Conservation (phyloP, 2,329 filamentous ascomycete genomes). For the Graphilbum fragrans region DNA sequence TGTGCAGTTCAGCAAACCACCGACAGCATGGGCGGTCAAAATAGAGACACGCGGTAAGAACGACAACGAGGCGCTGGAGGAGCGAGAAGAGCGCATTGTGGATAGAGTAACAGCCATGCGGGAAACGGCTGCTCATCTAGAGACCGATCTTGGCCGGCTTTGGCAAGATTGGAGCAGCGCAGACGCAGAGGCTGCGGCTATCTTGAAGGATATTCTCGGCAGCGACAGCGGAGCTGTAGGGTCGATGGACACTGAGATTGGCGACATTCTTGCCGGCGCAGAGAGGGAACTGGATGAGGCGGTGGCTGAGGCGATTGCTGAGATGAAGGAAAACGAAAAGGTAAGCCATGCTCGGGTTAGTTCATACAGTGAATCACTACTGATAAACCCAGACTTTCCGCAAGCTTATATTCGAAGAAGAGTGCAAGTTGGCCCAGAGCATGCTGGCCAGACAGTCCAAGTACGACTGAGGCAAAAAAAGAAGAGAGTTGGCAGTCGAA, state of each 20-base stretch:
- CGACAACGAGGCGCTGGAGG: background rate
- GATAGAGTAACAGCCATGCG: slow-evolving; percentile 7
- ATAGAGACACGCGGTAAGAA: slow-evolving; percentile 4
- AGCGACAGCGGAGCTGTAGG: background rate
- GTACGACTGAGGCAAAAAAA: slow-evolving; percentile 7
- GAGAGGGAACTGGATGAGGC: slow-evolving; percentile 4
- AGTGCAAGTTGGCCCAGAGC: slow-evolving; percentile 11
- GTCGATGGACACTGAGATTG: background rate
- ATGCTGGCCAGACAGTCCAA: slow-evolving; percentile 11
- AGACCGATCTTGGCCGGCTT: slow-evolving; percentile 7
- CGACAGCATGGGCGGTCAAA: slow-evolving; percentile 6
- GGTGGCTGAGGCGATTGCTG: background rate
- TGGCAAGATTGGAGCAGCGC: slow-evolving; percentile 22
- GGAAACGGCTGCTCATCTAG: slow-evolving; percentile 3
- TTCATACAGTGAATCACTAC: background rate
- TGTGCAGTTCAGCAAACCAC: slow-evolving; percentile 4
- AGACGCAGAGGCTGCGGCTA: slow-evolving; percentile 27
- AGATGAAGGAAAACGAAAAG: slow-evolving; percentile 12
- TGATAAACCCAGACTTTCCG: slow-evolving; percentile 8
- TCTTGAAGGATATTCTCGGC: slow-evolving; percentile 3
- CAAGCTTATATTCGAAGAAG: slow-evolving; percentile 10
- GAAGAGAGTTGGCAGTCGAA: too few species aligned
- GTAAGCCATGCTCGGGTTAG: background rate
- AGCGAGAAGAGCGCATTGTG: slow-evolving; percentile 7
- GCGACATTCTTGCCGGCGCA: slow-evolving; percentile 5